A percentile compares a stretch with the other conserved stretches of the same genome.
These are phyloP conservation scores for Saccharomycopsis fermentans DNA, from an alignment of 805 yeast genomes.

Conservation along the genomic window DNA sequence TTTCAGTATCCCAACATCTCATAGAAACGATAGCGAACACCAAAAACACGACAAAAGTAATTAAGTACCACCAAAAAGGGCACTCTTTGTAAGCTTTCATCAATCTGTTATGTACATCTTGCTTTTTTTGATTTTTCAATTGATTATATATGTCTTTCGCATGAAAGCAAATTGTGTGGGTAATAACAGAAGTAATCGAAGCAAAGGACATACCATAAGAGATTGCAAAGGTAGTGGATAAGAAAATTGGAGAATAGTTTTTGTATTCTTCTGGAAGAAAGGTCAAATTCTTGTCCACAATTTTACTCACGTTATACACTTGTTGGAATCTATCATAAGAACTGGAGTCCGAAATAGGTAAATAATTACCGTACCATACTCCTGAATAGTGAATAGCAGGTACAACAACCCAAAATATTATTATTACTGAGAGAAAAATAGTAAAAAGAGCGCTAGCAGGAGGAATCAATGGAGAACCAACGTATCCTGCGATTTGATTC, in stretches of 20 bases:
- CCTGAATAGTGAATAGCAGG: conserved; percentile 47
- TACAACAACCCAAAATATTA: conserved; percentile 41
- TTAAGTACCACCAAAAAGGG: conserved; percentile 52
- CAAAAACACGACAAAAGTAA: conserved; percentile 37
- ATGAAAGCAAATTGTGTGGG: conserved; percentile 48
- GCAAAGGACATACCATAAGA: conserved; percentile 56
- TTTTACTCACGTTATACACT: conserved; percentile 38
- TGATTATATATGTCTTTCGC: conserved; percentile 40
- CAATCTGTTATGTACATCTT: conserved; percentile 45
- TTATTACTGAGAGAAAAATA: conserved; percentile 36
- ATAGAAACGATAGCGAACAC: conserved; percentile 33
- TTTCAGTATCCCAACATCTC: conserved; percentile 30
- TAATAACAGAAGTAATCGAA: conserved; percentile 48
- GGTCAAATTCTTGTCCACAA: conserved; percentile 33
- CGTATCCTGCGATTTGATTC: conserved; percentile 45
- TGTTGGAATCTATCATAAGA: conserved; percentile 43
- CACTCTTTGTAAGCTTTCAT: conserved; percentile 50
- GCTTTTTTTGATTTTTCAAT: conserved; percentile 30
- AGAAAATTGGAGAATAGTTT: conserved; percentile 52
- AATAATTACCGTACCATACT: conserved; percentile 46
- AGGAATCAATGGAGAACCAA: conserved; percentile 58
- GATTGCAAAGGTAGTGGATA: conserved; percentile 49
- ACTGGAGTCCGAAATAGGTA: conserved; percentile 45
- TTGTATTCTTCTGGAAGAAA: conserved; percentile 41
- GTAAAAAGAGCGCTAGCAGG: conserved; percentile 42